Percentiles rank a stretch among this genome's conserved stretches.
These are phyloP conservation scores for Saccharomycopsis sp. DNA, from an alignment of 805 yeast genomes.

Conservation along the genomic window DNA sequence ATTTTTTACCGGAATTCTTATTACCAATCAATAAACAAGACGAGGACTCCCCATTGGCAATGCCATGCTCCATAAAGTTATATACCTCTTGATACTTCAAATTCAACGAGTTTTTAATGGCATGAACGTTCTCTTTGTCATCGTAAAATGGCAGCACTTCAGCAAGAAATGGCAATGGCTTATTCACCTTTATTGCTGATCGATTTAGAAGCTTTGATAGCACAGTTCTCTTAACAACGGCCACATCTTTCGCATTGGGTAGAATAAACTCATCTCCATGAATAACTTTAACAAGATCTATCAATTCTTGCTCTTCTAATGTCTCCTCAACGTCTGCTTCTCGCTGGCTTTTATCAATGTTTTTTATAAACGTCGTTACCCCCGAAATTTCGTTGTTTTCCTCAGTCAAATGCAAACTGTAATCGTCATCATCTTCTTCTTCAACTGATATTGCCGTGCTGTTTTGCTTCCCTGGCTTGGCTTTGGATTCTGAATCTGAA, in stretches of 20 bases:
- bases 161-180: conserved; percentile 7
- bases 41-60: conserved; percentile 67
- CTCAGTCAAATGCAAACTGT: not conserved
- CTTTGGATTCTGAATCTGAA: not conserved
- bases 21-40: conserved; percentile 80
- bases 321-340: not conserved
- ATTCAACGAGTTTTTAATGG: conserved; percentile 9
- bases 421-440: not conserved
- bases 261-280: not conserved
- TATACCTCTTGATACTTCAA: conserved; percentile 43
- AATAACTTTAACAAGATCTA: not conserved
- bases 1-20: conserved; percentile 67
- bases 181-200: not conserved
- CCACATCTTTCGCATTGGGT: not conserved
- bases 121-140: conserved; percentile 3
- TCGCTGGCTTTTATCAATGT: conserved; percentile 1
- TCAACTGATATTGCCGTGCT: not conserved
- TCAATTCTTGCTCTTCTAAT: not conserved
- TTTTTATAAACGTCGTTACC: not conserved
- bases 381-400: not conserved
- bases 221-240: not conserved
- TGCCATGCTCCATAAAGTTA: conserved; percentile 54
- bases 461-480: not conserved
- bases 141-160: conserved; percentile 13
- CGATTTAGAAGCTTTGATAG: not conserved